These are phyloP conservation scores for Ceratobasidium sp. DNA, from an alignment of 1,284 basidiomycete genomes.

Conservation along the genomic window DNA sequence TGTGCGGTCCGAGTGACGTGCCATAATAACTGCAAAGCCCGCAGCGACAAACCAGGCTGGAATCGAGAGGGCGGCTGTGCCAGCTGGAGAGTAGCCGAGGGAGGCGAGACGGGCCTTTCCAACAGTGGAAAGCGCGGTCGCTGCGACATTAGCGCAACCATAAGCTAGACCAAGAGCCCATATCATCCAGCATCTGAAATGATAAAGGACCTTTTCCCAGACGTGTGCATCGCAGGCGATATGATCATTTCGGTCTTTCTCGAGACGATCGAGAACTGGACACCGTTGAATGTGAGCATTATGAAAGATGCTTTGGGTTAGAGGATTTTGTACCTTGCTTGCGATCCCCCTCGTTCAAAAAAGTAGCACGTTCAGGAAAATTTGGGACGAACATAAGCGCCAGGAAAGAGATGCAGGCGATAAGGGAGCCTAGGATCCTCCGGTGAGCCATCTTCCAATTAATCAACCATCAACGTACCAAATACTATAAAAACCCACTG, in stretches of 20 bases:
- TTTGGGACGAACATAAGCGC: slow-evolving; percentile 14
- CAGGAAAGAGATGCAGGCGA: background rate
- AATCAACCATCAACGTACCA: background rate
- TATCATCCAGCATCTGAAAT: slow-evolving; percentile 34
- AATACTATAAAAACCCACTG: slow-evolving; percentile 32
- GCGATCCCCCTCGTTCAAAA: slow-evolving; percentile 25
- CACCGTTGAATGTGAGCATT: background rate
- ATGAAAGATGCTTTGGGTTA: background rate
- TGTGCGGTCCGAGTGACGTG: slow-evolving; percentile 18
- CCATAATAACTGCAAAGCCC: background rate
- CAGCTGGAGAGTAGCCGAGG: slow-evolving; percentile 18
- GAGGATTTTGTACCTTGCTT: slow-evolving; percentile 9
- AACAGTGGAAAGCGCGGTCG: slow-evolving; percentile 14
- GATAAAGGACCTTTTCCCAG: slow-evolving; percentile 30
- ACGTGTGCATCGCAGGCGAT: slow-evolving; percentile 29
- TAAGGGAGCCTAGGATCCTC: slow-evolving; percentile 2
- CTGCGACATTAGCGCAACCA: slow-evolving; percentile 23
- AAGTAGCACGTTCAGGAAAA: slow-evolving; percentile 24
- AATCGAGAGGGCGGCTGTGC: slow-evolving; percentile 7
- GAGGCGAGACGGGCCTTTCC: slow-evolving; percentile 10
- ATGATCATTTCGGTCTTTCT: slow-evolving; percentile 27
- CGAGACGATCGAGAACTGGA: slow-evolving; percentile 26
- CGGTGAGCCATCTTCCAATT: background rate
- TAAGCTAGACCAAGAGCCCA: slow-evolving; percentile 33
- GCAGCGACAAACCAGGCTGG: slow-evolving; percentile 18